A percentile compares a stretch with the other conserved stretches of the same genome.
These are phyloP conservation scores for Apiospora marii DNA, from an alignment of 2,329 filamentous ascomycete genomes.

Conservation along the genomic window DNA sequence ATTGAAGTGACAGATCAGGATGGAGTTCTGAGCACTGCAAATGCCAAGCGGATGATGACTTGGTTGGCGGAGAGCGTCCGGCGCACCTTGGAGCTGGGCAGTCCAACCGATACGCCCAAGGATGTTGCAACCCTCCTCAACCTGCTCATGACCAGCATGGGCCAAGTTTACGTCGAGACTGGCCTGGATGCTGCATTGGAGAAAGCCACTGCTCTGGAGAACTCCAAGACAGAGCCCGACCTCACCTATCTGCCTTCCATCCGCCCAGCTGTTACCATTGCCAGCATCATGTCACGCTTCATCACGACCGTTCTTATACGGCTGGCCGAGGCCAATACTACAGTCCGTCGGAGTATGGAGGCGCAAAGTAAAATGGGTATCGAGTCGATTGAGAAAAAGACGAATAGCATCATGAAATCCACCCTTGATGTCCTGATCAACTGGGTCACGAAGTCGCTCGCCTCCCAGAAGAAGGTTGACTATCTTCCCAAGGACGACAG, in stretches of 20 bases:
- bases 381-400: slow-evolving; percentile 83
- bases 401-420: slow-evolving; percentile 66
- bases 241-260: slow-evolving; percentile 82
- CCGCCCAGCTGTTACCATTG: slow-evolving; percentile 83
- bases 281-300: slow-evolving; percentile 92
- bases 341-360: slow-evolving; percentile 88
- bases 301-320: slow-evolving; percentile 90
- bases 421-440: slow-evolving; percentile 74
- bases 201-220: slow-evolving; percentile 78
- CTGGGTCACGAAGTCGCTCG: slow-evolving; percentile 77
- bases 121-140: slow-evolving; percentile 87
- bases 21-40: slow-evolving; percentile 80
- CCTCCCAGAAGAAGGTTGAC: slow-evolving; percentile 85
- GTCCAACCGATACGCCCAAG: slow-evolving; percentile 88
- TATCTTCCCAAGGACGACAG: slow-evolving; percentile 84
- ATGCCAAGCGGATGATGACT: slow-evolving; percentile 96
- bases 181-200: slow-evolving; percentile 75
- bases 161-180: slow-evolving; percentile 78
- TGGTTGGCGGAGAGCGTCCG: slow-evolving; percentile 97
- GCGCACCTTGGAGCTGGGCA: slow-evolving; percentile 87
- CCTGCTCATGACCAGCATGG: slow-evolving; percentile 86
- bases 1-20: slow-evolving; percentile 93
- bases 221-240: slow-evolving; percentile 84
- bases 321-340: slow-evolving; percentile 87
- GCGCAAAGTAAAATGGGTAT: slow-evolving; percentile 79